Evolutionary conservation across 768 basidiomycete genomes (phyloP), one percentile per base, ranked within the genome.

Genomic region (Lactifluus rugatus): DNA sequence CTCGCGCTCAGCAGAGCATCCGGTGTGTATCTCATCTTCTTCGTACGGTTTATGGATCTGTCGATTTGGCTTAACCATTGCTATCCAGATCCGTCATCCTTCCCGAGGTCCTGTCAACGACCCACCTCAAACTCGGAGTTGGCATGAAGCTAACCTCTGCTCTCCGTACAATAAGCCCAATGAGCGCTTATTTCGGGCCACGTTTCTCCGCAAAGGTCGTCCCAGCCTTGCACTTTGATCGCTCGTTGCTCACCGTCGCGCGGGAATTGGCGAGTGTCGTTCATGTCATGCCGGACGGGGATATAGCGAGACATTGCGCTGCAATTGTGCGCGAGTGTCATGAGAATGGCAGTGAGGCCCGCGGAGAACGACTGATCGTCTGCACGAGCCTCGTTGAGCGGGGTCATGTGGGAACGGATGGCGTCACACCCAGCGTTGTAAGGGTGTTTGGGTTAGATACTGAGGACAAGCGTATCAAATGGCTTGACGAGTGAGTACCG

Each of bases 81-180:
- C 9, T 17, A 8, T 21, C 7, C 34, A 81, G 80, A 41, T 81
- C 81, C n/a, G 77, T 81, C 26, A 66, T 80, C 26, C 73, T 81
- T 34, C 80, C 80, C 11, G 71, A 72, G 51, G 74, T 72, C 11
- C 76, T 76, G 60, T 67, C 61, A 32, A 72, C 72, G n/a, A 67
- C 77, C 5, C 77, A 77, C 5, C 75, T 83, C 51, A 83, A 83
- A 61, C 72, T 82, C 2, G 76, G 74, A 6, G 73, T 81, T 49
- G 81, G 81, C 16, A 73, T 82, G 62, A 80, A 78, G 58, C 72
- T 83, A 41, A 81, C 81, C 3, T 80, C 79, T 13, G 80, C 80
- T 7, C 73, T 81, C 16, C 77, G 81, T 57, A 80, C 80, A 1
- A 81, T 83, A 45, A 81, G 80, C n/a, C 80, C 80, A 2, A 76